Evolutionary conservation across 208 protist species (phyloP).

Genomic region (Leishmania mexicana): DNA sequence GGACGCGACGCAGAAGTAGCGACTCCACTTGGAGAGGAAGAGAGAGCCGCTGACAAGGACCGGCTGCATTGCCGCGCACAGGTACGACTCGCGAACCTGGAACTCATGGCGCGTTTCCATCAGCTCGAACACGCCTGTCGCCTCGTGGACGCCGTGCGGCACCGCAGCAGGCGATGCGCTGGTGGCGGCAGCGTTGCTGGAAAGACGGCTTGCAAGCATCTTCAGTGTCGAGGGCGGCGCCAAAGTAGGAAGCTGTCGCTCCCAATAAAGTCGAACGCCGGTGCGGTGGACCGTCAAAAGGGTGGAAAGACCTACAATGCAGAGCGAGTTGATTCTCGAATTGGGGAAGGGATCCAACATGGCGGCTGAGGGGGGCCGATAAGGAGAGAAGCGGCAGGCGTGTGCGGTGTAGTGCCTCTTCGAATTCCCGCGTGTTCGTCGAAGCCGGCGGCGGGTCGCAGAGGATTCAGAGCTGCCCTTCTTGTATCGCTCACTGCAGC

Average conservation of each 20-base stretch:
- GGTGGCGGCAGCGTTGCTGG: neutral
- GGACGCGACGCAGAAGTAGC: slow-evolving; percentile 58
- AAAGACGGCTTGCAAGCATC: neutral
- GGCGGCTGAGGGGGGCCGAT: slow-evolving; percentile 18
- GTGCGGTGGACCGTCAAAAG: slow-evolving; percentile 52
- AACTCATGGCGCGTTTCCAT: slow-evolving; percentile 41
- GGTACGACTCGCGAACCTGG: slow-evolving; percentile 57
- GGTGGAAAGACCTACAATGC: slow-evolving; percentile 31
- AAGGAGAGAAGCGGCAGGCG: slow-evolving; percentile 14
- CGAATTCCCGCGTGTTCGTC: neutral
- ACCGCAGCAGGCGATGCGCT: neutral
- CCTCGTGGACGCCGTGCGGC: neutral
- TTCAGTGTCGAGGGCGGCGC: neutral
- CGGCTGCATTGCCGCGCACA: slow-evolving; percentile 31
- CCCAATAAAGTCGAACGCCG: slow-evolving; percentile 48
- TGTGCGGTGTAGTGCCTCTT: slow-evolving; percentile 28
- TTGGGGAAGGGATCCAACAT: slow-evolving; percentile 58
- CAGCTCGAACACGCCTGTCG: slow-evolving; percentile 47
- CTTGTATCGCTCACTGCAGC: neutral
- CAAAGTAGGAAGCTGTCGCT: slow-evolving; percentile 5
- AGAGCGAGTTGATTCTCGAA: slow-evolving; percentile 34
- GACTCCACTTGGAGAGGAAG: slow-evolving; percentile 43
- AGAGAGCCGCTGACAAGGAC: slow-evolving; percentile 10
- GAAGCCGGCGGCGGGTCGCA: neutral
- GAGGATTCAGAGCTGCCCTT: neutral